These are phyloP conservation scores for Juncus effusus DNA, from an alignment of 176 grass and related monocot species.

Conservation along the genomic window DNA sequence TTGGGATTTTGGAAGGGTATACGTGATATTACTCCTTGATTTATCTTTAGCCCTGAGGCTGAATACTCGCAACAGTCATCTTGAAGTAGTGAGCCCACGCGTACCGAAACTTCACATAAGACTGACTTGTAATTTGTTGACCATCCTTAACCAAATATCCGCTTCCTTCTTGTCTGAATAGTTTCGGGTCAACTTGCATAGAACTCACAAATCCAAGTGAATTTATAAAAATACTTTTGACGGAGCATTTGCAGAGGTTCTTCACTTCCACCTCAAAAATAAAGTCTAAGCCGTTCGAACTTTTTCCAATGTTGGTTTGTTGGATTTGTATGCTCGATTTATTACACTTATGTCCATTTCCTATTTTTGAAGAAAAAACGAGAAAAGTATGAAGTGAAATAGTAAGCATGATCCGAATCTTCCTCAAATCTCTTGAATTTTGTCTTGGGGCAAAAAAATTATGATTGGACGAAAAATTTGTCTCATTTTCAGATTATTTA, in stretches of 20 bases:
- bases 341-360: slow-evolving; percentile 21
- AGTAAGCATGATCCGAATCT: background rate
- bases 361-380: slow-evolving; percentile 13
- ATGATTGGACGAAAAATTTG: background rate
- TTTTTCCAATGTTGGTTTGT: slow-evolving; percentile 36
- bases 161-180: slow-evolving; percentile 33
- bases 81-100: slow-evolving; percentile 61
- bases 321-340: slow-evolving; percentile 43
- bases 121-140: slow-evolving; percentile 35
- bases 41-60: slow-evolving; percentile 19
- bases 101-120: slow-evolving; percentile 49
- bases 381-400: background rate
- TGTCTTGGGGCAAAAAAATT: background rate
- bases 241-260: slow-evolving; percentile 50
- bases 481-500: background rate
- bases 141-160: slow-evolving; percentile 53
- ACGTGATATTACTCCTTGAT: too few species aligned
- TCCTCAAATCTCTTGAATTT: background rate
- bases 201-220: slow-evolving; percentile 46
- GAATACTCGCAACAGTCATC: slow-evolving; percentile 38
- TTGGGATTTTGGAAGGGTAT: too few species aligned
- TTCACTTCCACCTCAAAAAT: slow-evolving; percentile 60
- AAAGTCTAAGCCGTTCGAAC: slow-evolving; percentile 23
- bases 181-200: slow-evolving; percentile 35
- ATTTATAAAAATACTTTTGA: slow-evolving; percentile 37